Base-by-base conservation (phyloP, 2,329 filamentous ascomycete species). In the Aureobasidium namibiae region DNA sequence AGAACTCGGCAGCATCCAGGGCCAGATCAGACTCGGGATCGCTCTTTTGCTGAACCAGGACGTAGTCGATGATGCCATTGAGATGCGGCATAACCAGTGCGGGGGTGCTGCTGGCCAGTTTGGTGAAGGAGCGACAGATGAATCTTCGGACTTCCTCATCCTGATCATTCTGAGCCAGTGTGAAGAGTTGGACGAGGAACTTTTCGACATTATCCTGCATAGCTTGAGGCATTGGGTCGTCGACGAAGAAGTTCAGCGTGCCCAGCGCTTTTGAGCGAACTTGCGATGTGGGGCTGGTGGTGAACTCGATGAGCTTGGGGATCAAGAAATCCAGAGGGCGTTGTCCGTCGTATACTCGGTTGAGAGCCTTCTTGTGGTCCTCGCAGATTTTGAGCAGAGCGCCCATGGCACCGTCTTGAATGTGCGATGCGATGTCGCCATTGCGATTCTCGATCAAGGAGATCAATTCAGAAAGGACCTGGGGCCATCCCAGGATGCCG, bases 361-460 rank as follows among this genome's bases (percentile, higher is more conserved):
- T 90, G 57, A 99, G 78, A 61, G 90, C 80, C 70, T 88, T 90
- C 68, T 84, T 86, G 75, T 95, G 96, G 75, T 99, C 94, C 74
- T 99, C 94, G 74, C 94, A 99, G 62, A 99, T 92, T 78, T 97
- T 97, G 71, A 88, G 79, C 73, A 99, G 80, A 49, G 94, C 92
- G 50, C 89, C 85, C 88, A 97, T 96, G 66, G 90, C 92, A 62
- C 92, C 92, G 72, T 99, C 92, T 70, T 96, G 91, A 13, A 87
- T 86, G 68, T 89, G 82, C 44, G 81, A 76, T 7, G 89, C 78
- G 23, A 85, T 78, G 63, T 87, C 84, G 41, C 88, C 87, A 46
- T 77, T 79, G 59, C 84, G 76, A 72, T 95, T 95, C 64, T 83
- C 82, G 62, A 95, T 83, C 73, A 95, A 80, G 59, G 84, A 80